phyloP scores from a whole-genome alignment of 768 basidiomycete genomes.

The Hydnomerulius pinastri region DNA sequence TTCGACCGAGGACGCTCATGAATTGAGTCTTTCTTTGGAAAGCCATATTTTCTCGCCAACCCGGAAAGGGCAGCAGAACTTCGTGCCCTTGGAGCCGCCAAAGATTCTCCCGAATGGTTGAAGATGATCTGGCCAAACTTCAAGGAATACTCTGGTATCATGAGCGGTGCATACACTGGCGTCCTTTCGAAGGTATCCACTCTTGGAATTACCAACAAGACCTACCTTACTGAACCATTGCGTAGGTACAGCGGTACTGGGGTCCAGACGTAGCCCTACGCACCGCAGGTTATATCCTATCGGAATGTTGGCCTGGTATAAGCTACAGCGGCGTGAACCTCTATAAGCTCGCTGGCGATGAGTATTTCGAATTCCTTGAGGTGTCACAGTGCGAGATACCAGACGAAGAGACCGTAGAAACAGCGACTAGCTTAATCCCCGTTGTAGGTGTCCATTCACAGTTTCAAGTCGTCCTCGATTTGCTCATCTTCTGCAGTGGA shows the following conservation, averaged over 20 bases:
- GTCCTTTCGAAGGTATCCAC: slow-evolving; percentile 1
- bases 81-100: slow-evolving; percentile 1
- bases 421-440: neutral
- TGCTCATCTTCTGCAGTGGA: slow-evolving; percentile 1
- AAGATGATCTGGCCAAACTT: slow-evolving; percentile 1
- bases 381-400: neutral
- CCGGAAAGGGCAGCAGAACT: slow-evolving; percentile 6
- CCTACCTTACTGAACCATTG: neutral
- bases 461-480: neutral
- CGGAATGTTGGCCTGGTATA: neutral
- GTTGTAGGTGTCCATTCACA: neutral
- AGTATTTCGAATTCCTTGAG: neutral
- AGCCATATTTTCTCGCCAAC: neutral
- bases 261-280: neutral
- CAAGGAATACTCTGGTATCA: neutral
- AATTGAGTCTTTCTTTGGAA: neutral
- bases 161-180: slow-evolving; percentile 1
- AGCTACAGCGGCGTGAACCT: neutral
- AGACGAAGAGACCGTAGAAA: neutral
- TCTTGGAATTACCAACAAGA: neutral
- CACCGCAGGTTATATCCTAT: neutral
- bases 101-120: slow-evolving; percentile 2
- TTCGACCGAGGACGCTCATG: no score
- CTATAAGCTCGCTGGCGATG: neutral
- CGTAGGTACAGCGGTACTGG: neutral